Conservation (phyloP, 805 yeast species). For the Candida loeiensis region DNA sequence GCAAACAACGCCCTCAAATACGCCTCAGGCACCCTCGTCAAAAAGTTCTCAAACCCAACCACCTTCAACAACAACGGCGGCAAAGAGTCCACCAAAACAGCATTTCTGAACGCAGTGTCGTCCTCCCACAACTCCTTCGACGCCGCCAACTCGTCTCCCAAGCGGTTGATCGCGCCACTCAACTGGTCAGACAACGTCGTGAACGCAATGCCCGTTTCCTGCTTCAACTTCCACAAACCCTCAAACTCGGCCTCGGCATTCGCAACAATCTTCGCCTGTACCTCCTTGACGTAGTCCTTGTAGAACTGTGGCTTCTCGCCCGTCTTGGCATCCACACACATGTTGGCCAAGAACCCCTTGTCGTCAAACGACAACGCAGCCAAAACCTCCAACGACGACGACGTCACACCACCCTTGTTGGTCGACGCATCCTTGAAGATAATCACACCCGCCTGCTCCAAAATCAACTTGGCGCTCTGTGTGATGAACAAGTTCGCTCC, state of each 20-base stretch:
- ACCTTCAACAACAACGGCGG: constrained; percentile 69
- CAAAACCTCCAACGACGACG: constrained; percentile 90
- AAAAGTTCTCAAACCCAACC: constrained; percentile 63
- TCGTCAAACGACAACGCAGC: constrained; percentile 93
- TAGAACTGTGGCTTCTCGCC: constrained; percentile 67
- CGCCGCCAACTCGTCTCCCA: constrained; percentile 79
- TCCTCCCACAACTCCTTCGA: constrained; percentile 82
- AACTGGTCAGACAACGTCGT: constrained; percentile 76
- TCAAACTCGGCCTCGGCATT: constrained; percentile 87
- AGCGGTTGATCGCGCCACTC: constrained; percentile 76
- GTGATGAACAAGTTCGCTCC: constrained; percentile 97
- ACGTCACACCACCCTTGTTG: constrained; percentile 97
- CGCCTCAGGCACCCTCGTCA: constrained; percentile 78
- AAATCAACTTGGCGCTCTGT: constrained; percentile 82
- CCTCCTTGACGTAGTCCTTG: constrained; percentile 77
- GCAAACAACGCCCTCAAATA: constrained; percentile 88
- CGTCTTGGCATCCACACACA: constrained; percentile 65
- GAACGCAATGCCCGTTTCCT: constrained; percentile 58
- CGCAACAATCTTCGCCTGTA: constrained; percentile 66
- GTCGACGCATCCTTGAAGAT: constrained; percentile 95
- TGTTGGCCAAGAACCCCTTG: constrained; percentile 69
- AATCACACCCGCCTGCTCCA: constrained; percentile 84
- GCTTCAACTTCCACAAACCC: constrained; percentile 76
- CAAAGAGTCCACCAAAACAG: constrained; percentile 70
- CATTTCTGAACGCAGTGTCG: constrained; percentile 72